A percentile compares a stretch with the other conserved stretches of the same genome.
phyloP scores from a whole-genome alignment of 2,329 filamentous ascomycete species.

The Colletotrichum sp. region DNA sequence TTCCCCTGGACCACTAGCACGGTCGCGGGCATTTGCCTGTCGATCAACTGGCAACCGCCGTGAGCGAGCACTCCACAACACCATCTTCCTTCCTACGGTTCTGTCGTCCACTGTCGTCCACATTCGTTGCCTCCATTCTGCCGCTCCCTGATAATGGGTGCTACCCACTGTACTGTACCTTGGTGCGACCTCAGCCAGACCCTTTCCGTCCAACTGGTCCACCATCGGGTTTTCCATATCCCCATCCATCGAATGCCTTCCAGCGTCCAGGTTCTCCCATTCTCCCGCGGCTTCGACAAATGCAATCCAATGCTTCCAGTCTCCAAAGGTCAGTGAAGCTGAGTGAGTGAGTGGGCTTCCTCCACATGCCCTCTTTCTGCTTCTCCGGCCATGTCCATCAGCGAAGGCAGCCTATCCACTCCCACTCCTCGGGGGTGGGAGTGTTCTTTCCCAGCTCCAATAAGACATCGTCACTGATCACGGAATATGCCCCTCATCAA shows the following conservation, averaged over 20 bases:
- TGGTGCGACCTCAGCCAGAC: not conserved
- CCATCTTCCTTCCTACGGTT: not conserved
- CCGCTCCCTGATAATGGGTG: not conserved
- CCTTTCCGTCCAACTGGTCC: not conserved
- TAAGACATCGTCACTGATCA: not conserved
- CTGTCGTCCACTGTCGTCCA: not conserved
- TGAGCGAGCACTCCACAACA: not conserved
- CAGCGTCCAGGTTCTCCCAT: not conserved
- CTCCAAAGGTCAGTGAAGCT: not conserved
- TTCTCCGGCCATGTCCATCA: not conserved
- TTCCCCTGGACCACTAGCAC: constrained; percentile 1
- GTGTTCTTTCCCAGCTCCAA: not conserved
- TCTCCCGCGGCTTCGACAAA: not conserved
- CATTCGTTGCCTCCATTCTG: not conserved
- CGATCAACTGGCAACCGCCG: constrained; percentile 5
- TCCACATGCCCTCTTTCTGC: not conserved
- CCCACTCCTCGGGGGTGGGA: not conserved
- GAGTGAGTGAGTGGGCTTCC: not conserved
- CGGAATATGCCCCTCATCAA: not conserved
- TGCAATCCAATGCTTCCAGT: not conserved
- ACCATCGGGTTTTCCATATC: not conserved
- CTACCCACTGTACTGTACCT: not conserved
- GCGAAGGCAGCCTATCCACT: not conserved
- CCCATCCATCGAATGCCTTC: not conserved
- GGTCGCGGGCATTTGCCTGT: constrained; percentile 6